A percentile compares a stretch with the other conserved stretches of the same genome.
Conservation (phyloP, 257 asterid genomes). For the Salvia rosmarinus region DNA sequence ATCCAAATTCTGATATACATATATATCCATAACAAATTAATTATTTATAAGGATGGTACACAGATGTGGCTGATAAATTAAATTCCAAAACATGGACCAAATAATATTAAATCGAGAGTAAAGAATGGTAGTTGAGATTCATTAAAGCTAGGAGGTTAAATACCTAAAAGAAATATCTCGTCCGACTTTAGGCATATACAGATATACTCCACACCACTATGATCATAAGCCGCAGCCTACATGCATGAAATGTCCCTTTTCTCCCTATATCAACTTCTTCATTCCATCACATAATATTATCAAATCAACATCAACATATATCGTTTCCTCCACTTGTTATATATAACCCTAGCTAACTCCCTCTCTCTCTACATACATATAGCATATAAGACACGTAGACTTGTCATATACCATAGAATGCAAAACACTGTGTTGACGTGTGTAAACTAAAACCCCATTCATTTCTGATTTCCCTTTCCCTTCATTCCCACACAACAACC, state of each 20-base stretch:
- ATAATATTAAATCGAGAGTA: not conserved
- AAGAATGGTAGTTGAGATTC: slow-evolving; percentile 30
- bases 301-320: slow-evolving; percentile 41
- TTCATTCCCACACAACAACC: slow-evolving; percentile 22
- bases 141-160: not conserved
- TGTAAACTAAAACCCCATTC: slow-evolving; percentile 58
- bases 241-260: not conserved
- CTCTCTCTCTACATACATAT: not conserved
- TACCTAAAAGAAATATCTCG: slow-evolving; percentile 38
- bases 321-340: slow-evolving; percentile 13
- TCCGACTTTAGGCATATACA: not conserved
- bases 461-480: slow-evolving; percentile 22
- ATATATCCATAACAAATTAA: no score
- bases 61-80: not conserved
- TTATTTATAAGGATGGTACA: not conserved
- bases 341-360: not conserved
- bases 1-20: not conserved
- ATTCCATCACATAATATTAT: slow-evolving; percentile 32
- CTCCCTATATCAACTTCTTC: slow-evolving; percentile 12
- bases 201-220: not conserved
- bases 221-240: not conserved
- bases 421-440: slow-evolving; percentile 50
- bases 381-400: slow-evolving; percentile 54
- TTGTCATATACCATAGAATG: slow-evolving; percentile 61
- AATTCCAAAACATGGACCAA: not conserved